Evolutionary conservation across 768 basidiomycete genomes (phyloP).

Genomic region (Termitomyces sp.): DNA sequence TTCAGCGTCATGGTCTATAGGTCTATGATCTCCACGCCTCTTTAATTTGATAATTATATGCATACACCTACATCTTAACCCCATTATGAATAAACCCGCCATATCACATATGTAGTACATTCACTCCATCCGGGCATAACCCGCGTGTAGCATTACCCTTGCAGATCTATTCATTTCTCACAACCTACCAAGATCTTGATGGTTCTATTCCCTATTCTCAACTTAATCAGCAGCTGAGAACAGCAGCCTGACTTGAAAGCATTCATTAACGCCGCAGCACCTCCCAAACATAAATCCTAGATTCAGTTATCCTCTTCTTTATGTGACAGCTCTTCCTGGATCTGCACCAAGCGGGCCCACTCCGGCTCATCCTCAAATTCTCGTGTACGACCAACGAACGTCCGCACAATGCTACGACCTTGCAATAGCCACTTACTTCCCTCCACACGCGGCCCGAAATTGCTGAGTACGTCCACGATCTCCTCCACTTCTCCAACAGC

Average conservation of each 20-base stretch:
- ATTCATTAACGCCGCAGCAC: conserved; percentile 14
- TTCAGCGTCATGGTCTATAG: background rate
- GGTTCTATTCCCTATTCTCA: too few species aligned
- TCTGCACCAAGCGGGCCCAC: conserved; percentile 61
- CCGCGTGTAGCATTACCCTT: conserved; percentile 17
- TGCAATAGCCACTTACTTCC: conserved; percentile 76
- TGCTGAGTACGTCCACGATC: conserved; percentile 74
- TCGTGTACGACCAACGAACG: conserved; percentile 82
- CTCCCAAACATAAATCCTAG: background rate
- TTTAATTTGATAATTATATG: conserved; percentile 10
- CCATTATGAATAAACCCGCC: conserved; percentile 6
- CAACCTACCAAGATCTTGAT: too few species aligned
- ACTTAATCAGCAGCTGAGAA: conserved; percentile 4
- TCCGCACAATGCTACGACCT: conserved; percentile 80
- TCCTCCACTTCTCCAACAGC: conserved; percentile 80
- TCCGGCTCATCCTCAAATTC: conserved; percentile 89
- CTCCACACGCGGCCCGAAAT: conserved; percentile 70
- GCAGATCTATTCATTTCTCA: conserved; percentile 9
- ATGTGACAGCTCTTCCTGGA: conserved; percentile 62
- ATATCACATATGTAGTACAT: background rate
- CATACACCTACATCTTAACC: conserved; percentile 6
- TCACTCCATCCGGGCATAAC: conserved; percentile 9
- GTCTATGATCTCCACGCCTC: conserved; percentile 7
- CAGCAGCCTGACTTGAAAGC: conserved; percentile 5
- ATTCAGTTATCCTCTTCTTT: conserved; percentile 14